These are phyloP conservation scores for Penicillium egyptiacum DNA, from an alignment of 495 filamentous ascomycete genomes.

Conservation along the genomic window DNA sequence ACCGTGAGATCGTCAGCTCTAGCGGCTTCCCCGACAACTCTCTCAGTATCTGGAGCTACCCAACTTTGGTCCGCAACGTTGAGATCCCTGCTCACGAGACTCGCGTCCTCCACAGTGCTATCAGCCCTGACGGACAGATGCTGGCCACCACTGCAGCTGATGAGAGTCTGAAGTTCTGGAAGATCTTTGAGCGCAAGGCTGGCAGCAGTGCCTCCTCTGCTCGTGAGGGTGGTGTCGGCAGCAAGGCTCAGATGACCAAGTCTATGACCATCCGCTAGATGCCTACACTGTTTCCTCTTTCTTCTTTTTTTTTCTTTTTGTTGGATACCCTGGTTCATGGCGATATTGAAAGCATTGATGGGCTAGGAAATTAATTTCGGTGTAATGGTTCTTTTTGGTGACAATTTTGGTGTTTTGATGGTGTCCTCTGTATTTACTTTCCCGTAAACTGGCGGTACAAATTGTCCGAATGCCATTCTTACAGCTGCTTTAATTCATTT, in stretches of 20 bases:
- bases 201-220: constrained; percentile 59
- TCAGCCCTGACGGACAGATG: constrained; percentile 96
- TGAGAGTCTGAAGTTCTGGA: constrained; percentile 99
- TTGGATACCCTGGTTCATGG: constrained; percentile 25
- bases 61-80: constrained; percentile 90
- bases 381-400: constrained; percentile 13
- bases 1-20: constrained; percentile 96
- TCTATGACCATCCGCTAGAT: constrained; percentile 94
- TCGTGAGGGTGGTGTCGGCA: constrained; percentile 55
- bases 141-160: constrained; percentile 94
- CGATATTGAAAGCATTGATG: constrained; percentile 29
- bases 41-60: constrained; percentile 98
- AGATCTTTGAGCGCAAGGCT: constrained; percentile 97
- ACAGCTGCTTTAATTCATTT: neutral
- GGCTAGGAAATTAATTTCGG: constrained; percentile 26
- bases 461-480: constrained; percentile 22
- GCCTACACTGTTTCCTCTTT: constrained; percentile 15
- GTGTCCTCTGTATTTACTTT: constrained; percentile 19
- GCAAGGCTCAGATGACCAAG: constrained; percentile 78
- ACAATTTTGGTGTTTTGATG: constrained; percentile 9
- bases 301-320: constrained; percentile 14
- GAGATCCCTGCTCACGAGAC: constrained; percentile 99
- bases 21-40: constrained; percentile 99
- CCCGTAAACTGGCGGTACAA: constrained; percentile 19
- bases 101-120: constrained; percentile 86